phyloP scores from a whole-genome alignment of 495 filamentous ascomycete species.

The Penicillium paxilli region DNA sequence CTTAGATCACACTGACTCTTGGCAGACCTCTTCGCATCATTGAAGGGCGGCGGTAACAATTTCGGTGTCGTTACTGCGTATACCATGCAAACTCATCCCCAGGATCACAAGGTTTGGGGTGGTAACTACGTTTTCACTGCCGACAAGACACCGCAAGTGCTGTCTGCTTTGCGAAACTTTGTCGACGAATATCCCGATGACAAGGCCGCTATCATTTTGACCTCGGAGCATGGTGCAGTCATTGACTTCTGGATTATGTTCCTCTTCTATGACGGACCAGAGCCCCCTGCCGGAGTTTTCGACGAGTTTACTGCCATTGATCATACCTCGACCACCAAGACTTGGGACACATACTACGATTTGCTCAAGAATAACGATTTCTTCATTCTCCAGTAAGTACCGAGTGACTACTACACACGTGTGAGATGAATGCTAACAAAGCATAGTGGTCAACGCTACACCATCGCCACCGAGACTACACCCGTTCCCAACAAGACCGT shows the following conservation, averaged over 20 bases:
- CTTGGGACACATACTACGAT: constrained; percentile 53
- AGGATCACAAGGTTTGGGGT: constrained; percentile 45
- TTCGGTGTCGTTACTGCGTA: constrained; percentile 63
- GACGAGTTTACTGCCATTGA: constrained; percentile 54
- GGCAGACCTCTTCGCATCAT: constrained; percentile 53
- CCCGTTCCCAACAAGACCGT: constrained; percentile 47
- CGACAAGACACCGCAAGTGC: constrained; percentile 39
- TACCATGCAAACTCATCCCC: constrained; percentile 46
- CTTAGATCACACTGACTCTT: not conserved
- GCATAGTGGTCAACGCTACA: constrained; percentile 49
- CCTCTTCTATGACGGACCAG: constrained; percentile 61
- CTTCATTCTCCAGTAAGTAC: constrained; percentile 37
- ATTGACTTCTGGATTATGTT: constrained; percentile 61
- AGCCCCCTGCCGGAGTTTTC: constrained; percentile 55
- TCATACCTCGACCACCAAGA: constrained; percentile 47
- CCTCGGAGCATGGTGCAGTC: constrained; percentile 48
- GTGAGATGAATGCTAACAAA: constrained; percentile 3
- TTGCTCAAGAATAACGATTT: constrained; percentile 42
- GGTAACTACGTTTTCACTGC: constrained; percentile 52
- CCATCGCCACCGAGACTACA: constrained; percentile 58
- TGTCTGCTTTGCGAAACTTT: constrained; percentile 53
- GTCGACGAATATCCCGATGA: constrained; percentile 51
- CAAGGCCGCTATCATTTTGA: constrained; percentile 55
- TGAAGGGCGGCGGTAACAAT: constrained; percentile 61
- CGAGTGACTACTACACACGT: not conserved